phyloP scores from a whole-genome alignment of 768 basidiomycete species.

The Leccinum olivaceopallidum region DNA sequence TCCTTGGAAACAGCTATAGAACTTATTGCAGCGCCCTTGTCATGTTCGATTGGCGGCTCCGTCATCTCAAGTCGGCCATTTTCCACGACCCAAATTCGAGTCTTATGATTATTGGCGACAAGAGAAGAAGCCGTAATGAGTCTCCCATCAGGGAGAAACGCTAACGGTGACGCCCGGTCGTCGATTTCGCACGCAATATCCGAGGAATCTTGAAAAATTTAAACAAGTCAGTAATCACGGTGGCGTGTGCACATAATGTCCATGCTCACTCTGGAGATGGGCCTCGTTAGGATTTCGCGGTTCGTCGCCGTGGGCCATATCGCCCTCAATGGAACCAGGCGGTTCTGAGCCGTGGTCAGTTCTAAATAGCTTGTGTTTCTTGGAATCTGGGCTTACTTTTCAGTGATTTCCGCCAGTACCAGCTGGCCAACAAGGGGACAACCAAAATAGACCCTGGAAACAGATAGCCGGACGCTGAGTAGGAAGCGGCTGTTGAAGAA shows the following conservation, averaged over 20 bases:
- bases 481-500: neutral
- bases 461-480: neutral
- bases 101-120: neutral
- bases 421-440: neutral
- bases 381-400: neutral
- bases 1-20: slow-evolving; percentile 7
- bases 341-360: neutral
- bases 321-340: neutral
- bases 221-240: neutral
- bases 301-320: neutral
- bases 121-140: neutral
- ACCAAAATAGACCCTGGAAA: neutral
- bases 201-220: neutral
- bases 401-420: neutral
- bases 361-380: neutral
- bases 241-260: neutral
- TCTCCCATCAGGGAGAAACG: slow-evolving; percentile 3
- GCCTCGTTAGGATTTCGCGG: neutral
- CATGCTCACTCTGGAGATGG: neutral
- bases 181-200: slow-evolving; percentile 1
- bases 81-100: slow-evolving; percentile 1
- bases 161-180: neutral
- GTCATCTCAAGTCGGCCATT: neutral
- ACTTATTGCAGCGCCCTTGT: neutral
- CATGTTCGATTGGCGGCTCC: neutral